phyloP scores from a whole-genome alignment of 1,284 basidiomycete genomes.

The Chalciporus sp. region DNA sequence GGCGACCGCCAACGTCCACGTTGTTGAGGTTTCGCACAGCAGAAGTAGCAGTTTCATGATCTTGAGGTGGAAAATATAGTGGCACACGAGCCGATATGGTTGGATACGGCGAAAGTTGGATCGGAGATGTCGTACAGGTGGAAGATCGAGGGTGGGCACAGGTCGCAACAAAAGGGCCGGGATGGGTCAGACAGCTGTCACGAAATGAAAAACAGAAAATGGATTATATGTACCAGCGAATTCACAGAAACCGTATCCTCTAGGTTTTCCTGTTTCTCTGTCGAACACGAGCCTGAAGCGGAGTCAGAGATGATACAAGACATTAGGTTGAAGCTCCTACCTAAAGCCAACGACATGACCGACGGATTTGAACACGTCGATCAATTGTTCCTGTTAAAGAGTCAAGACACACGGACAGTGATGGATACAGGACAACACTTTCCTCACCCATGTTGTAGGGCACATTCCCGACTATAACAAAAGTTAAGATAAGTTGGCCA shows the following conservation, averaged over 20 bases:
- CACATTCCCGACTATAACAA: slow-evolving; percentile 75
- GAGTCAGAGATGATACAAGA: slow-evolving; percentile 5
- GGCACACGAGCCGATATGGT: slow-evolving; percentile 16
- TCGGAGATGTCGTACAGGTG: not conserved
- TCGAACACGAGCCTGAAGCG: slow-evolving; percentile 87
- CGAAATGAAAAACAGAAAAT: slow-evolving; percentile 31
- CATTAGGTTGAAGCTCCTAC: slow-evolving; percentile 38
- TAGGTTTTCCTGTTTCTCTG: slow-evolving; percentile 92
- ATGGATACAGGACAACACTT: slow-evolving; percentile 21
- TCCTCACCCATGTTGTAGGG: slow-evolving; percentile 85
- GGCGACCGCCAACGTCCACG: slow-evolving; percentile 80
- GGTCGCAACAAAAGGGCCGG: slow-evolving; percentile 23
- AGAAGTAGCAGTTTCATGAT: slow-evolving; percentile 85
- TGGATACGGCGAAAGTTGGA: slow-evolving; percentile 7
- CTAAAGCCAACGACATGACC: slow-evolving; percentile 88
- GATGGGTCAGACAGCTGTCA: slow-evolving; percentile 44
- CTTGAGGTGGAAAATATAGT: slow-evolving; percentile 44
- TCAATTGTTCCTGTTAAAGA: slow-evolving; percentile 67
- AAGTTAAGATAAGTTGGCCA: slow-evolving; percentile 2
- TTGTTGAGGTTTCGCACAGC: slow-evolving; percentile 89
- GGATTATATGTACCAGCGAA: slow-evolving; percentile 78
- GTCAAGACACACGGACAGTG: slow-evolving; percentile 12
- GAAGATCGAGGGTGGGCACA: slow-evolving; percentile 5
- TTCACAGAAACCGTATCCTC: slow-evolving; percentile 98
- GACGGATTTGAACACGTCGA: slow-evolving; percentile 84